Evolutionary conservation across 306 rosid genomes (phyloP), one percentile per base, ranked within the genome.

Genomic region (Prunus kanzakura): DNA sequence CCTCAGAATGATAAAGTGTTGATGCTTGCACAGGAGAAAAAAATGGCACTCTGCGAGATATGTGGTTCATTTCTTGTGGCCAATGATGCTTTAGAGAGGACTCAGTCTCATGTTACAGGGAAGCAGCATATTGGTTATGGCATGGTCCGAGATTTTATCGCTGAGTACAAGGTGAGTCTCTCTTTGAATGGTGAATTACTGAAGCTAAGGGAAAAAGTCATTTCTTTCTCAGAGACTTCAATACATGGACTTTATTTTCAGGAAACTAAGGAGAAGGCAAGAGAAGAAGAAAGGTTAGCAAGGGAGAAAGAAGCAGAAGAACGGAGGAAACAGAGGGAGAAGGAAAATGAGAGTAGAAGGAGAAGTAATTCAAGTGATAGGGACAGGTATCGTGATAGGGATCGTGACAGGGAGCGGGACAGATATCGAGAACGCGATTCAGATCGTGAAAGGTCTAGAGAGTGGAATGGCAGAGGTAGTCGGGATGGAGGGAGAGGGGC

Each of bases 111-210:
- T 77, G 84, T 96, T 72, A 88, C 97, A 14, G 99, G 99, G 80
- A 96, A 96, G 87, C 99, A 96, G 82, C 99, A 96, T 79, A 93
- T 96, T 84, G 99, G 99, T 47, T 96, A 92, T 89, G 99, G 99
- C 72, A 91, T 96, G 98, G 97, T 96, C 82, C 90, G 99, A 5
- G 98, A 96, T 78, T 96, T 96, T 84, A 89, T 96, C 58, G 50
- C 79, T 8, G 98, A 92, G 88, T 82, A 73, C 86, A 92, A 96
- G 97, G 99, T 88, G 49, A 65, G 64, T 79, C 64, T 76, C 41
- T 23, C 72, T 73, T 81, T 74, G 18, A 38, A 41, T 64, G 61
- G 41, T 68, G 64, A 72, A 71, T 45, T 57, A 62, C 32, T n/a
- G 12, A 64, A 63, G 58, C 27, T 19, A 30, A 11, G 47, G 57